A percentile compares a stretch with the other conserved stretches of the same genome.
Evolutionary conservation across 306 rosid genomes (phyloP).

Genomic region (Trichosanthes cucumerina): DNA sequence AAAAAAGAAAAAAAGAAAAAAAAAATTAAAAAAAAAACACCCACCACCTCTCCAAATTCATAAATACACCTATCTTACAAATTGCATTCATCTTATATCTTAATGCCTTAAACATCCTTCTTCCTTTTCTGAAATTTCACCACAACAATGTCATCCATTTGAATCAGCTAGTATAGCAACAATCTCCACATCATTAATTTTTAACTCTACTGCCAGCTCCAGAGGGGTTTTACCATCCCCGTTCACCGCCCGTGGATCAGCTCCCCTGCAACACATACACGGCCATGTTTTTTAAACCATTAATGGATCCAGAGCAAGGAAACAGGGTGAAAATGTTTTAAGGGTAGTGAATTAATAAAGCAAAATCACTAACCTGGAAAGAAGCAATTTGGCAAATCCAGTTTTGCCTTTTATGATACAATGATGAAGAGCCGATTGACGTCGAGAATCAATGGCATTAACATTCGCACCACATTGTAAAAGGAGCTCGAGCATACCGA

Average conservation of each 20-base stretch:
- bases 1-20: background rate
- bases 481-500: conserved; percentile 94
- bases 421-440: conserved; percentile 73
- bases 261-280: conserved; percentile 57
- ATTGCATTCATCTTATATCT: conserved; percentile 1
- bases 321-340: background rate
- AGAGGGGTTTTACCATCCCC: conserved; percentile 79
- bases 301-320: background rate
- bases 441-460: conserved; percentile 66
- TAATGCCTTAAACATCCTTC: background rate
- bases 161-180: conserved; percentile 49
- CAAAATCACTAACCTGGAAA: conserved; percentile 48
- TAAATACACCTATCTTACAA: conserved; percentile 54
- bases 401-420: conserved; percentile 61
- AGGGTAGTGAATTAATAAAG: background rate
- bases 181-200: conserved; percentile 50
- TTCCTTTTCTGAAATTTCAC: conserved; percentile 1
- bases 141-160: conserved; percentile 40
- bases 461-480: conserved; percentile 87
- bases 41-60: conserved; percentile 37
- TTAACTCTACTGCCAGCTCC: conserved; percentile 59
- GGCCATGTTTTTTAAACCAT: background rate
- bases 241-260: conserved; percentile 70
- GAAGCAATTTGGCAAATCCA: conserved; percentile 50
- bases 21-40: background rate